Base-by-base conservation (phyloP, 1,284 basidiomycete genomes). In the Phlebopus sp. region DNA sequence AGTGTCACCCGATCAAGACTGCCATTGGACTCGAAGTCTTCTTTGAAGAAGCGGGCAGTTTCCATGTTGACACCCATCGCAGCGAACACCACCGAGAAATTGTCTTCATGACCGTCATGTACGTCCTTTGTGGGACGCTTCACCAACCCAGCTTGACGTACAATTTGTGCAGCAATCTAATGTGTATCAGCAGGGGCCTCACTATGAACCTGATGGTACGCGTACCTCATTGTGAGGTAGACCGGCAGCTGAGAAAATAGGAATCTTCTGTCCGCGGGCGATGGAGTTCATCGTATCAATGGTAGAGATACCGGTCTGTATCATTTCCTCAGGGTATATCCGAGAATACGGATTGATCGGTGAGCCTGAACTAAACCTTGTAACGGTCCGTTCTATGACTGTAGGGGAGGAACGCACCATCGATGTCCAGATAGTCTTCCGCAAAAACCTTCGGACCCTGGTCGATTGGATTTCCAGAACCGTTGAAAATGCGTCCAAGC, bases 31-130 rank as follows among this genome's bases (percentile, higher is more conserved):
- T 99, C 95, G 69, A 99, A 99, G 76, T 99, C 97, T 69, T 97
- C 92, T 74, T 97, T 96, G 88, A 99, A 99, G 81, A 98, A 99
- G 46, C 97, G 86, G 27, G 97, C 97, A 7, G 97, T 99, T 73
- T 99, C 97, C 94, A 98, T 97, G 77, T 99, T 99, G 62, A 97
- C 97, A 84, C 97, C 97, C 97, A 99, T 99, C 37, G 97, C 97
- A 46, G 94, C 97, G 68, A 99, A 99, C 46, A 99, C 97, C 63
- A 99, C 96, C 45, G 92, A 96, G 80, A 99, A 99, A 73, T 99
- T 99, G 76, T 99, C 97, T 77, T 97, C 96, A 73, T 99, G 97
- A 42, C 94, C 97, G 69, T 99, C 97, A 67, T 96, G 94, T 19
- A 97, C 93, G 60, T 92, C 94, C 73, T 99, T 98, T 48, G 89